Conservation (phyloP, 805 yeast species). For the Spathaspora arborariae region DNA sequence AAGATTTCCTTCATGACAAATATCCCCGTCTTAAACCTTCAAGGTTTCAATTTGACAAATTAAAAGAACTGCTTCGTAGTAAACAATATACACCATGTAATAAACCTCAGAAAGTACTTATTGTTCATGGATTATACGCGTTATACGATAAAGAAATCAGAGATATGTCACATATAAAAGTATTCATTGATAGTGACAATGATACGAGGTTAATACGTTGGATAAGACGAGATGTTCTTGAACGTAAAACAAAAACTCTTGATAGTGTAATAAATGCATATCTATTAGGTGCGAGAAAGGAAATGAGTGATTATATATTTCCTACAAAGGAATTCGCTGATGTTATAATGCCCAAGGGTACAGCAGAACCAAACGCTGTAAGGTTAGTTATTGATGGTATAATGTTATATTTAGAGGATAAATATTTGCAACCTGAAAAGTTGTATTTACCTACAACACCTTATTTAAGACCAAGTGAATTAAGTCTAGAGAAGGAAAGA, state of each 20-base stretch:
- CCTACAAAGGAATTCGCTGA: slow-evolving; percentile 75
- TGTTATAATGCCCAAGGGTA: slow-evolving; percentile 66
- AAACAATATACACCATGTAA: slow-evolving; percentile 16
- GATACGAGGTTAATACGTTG: slow-evolving; percentile 82
- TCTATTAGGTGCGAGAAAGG: slow-evolving; percentile 55
- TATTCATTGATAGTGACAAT: slow-evolving; percentile 80
- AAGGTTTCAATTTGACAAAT: slow-evolving; percentile 33
- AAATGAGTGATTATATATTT: slow-evolving; percentile 60
- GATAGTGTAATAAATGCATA: slow-evolving; percentile 45
- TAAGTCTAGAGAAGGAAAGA: slow-evolving; percentile 26
- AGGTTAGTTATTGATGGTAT: slow-evolving; percentile 63
- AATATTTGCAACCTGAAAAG: slow-evolving; percentile 10
- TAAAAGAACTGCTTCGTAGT: slow-evolving; percentile 16
- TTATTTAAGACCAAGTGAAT: slow-evolving; percentile 23
- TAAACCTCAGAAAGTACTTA: slow-evolving; percentile 20
- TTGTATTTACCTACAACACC: slow-evolving; percentile 11
- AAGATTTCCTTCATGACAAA: slow-evolving; percentile 11
- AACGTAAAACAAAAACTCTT: slow-evolving; percentile 14
- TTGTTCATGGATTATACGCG: slow-evolving; percentile 80
- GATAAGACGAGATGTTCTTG: slow-evolving; percentile 47
- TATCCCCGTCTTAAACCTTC: slow-evolving; percentile 34
- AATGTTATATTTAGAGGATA: slow-evolving; percentile 28
- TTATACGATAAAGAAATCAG: slow-evolving; percentile 59
- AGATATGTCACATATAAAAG: slow-evolving; percentile 55
- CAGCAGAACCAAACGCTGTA: slow-evolving; percentile 55